Base-by-base conservation (phyloP, 2,329 filamentous ascomycete species). In the Paecilomyces dactylethromorphus region DNA sequence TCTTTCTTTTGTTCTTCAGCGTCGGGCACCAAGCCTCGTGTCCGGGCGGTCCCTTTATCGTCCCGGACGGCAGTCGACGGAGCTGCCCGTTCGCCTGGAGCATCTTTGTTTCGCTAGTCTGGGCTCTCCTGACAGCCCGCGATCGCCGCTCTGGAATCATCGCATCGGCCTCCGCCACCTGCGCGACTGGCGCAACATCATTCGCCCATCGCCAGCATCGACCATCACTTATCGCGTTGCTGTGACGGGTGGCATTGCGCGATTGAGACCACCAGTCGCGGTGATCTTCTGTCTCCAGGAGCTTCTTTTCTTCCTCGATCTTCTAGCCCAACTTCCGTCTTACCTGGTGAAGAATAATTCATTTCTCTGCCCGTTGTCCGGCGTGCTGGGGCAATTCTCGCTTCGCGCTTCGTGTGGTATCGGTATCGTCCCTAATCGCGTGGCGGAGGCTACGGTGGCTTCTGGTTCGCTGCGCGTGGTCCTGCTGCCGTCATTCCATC, bases 381-480 rank as follows among this genome's bases (percentile, higher is more conserved):
- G 18, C 50, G 21, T 21, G 12, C 29, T 10, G 21, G 50, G 50
- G 12, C 13, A 52, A 29, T n/a, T 24, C 7, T 21, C 13, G 22
- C 11, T 12, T 29, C 50, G 50, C 50, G 11, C 21, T 24, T 52
- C 21, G 11, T 21, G 12, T 24, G 50, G 21, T 29, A 21, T 24
- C 15, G 3, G 3, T 22, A 29, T 52, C n/a, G n/a, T n/a, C n/a
- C 11, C 21, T 21, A 18, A 22, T 22, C 49, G 49, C 21, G 49
- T 52, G 50, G 50, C 29, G 50, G 50, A 52, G 50, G 50, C 21
- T 52, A 21, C 50, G 22, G 50, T 26, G 35, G 39, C 22, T 32
- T 35, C 54, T 55, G 55, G 58, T 65, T 59, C 39, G 58, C 60
- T 26, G 56, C 50, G 11, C 50, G 35, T 26, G 50, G 50, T 5